Evolutionary conservation across 331 rosid species (phyloP).

Genomic region (Telfairia occidentalis): DNA sequence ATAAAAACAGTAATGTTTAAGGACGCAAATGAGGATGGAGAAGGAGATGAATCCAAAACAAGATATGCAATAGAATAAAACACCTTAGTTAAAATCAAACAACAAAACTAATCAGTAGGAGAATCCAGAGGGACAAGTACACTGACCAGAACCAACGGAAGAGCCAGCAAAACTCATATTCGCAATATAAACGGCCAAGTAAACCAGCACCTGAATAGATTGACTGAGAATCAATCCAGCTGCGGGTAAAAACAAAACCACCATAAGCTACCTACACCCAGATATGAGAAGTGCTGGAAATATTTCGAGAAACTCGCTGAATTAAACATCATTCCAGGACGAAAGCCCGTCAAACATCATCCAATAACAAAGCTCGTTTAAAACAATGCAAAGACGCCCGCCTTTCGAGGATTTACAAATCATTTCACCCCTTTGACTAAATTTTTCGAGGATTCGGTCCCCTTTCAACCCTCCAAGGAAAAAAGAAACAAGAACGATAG

Average conservation of each 20-base stretch:
- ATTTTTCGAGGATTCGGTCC: not conserved
- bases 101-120: not conserved
- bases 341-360: not conserved
- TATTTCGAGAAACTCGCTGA: not conserved
- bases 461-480: not conserved
- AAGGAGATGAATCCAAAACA: slow-evolving; percentile 1
- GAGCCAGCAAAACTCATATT: slow-evolving; percentile 17
- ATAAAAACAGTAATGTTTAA: not conserved
- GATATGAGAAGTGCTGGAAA: not conserved
- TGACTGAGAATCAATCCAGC: slow-evolving; percentile 9
- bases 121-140: not conserved
- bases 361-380: not conserved
- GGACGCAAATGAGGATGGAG: not conserved
- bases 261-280: slow-evolving; percentile 18
- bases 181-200: not conserved
- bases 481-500: not conserved
- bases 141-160: slow-evolving; percentile 16
- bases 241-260: not conserved
- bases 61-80: not conserved
- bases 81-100: not conserved
- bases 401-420: not conserved
- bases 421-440: not conserved
- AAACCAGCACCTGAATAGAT: slow-evolving; percentile 1
- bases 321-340: not conserved
- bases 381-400: not conserved